These are phyloP conservation scores for Penicillium pancosmium DNA, from an alignment of 495 filamentous ascomycete species.

Conservation along the genomic window DNA sequence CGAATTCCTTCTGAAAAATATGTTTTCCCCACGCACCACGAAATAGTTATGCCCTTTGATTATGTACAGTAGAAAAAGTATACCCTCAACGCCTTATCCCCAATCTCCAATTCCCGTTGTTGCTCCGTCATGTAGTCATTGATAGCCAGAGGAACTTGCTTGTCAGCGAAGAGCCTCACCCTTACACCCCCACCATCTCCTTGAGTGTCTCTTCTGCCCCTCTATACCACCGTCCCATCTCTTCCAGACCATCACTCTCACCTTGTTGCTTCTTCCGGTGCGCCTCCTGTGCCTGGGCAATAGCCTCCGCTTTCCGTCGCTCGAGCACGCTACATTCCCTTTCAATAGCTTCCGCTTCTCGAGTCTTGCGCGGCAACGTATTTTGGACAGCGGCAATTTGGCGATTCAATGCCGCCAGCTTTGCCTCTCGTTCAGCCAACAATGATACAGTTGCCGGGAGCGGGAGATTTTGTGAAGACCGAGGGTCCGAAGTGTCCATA, in stretches of 20 bases:
- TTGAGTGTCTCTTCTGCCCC: slow-evolving; percentile 69
- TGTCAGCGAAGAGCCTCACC: slow-evolving; percentile 15
- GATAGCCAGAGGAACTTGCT: background rate
- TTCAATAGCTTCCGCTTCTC: slow-evolving; percentile 71
- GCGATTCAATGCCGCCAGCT: slow-evolving; percentile 65
- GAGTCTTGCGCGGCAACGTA: slow-evolving; percentile 68
- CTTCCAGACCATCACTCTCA: slow-evolving; percentile 78
- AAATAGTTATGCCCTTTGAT: background rate
- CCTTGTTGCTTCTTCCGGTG: slow-evolving; percentile 74
- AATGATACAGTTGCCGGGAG: slow-evolving; percentile 43
- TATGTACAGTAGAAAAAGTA: slow-evolving; percentile 18
- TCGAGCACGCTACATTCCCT: slow-evolving; percentile 74
- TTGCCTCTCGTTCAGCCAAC: slow-evolving; percentile 58
- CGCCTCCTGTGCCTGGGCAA: slow-evolving; percentile 76
- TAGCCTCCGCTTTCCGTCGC: slow-evolving; percentile 65
- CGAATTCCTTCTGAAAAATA: slow-evolving; percentile 15
- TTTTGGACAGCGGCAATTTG: slow-evolving; percentile 67
- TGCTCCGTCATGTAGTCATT: slow-evolving; percentile 16
- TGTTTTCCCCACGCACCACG: slow-evolving; percentile 6
- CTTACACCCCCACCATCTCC: slow-evolving; percentile 60
- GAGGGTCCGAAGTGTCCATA: slow-evolving; percentile 36
- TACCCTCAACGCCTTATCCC: slow-evolving; percentile 30
- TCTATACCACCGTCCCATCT: slow-evolving; percentile 80
- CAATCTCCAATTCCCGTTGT: slow-evolving; percentile 27
- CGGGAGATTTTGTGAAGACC: slow-evolving; percentile 45